Conservation (phyloP, 495 filamentous ascomycete species). For the Pyrenopolyporus hunteri region DNA sequence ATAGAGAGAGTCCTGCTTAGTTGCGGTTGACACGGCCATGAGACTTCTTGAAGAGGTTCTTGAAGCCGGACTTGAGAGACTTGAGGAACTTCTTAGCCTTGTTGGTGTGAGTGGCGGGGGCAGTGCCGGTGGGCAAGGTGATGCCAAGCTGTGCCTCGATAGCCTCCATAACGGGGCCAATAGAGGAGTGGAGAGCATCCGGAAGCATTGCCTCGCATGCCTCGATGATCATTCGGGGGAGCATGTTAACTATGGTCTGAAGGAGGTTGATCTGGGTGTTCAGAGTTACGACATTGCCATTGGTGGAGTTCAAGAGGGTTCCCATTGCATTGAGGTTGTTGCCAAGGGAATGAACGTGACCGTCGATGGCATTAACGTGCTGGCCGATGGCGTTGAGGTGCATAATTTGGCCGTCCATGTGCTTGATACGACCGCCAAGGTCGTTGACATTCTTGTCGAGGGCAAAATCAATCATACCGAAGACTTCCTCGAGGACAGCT, state of each 20-base stretch:
- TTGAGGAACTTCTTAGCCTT: slow-evolving; percentile 1
- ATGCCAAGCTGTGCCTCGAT: slow-evolving; percentile 4
- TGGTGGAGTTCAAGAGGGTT: slow-evolving; percentile 39
- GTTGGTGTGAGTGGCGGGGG: not conserved
- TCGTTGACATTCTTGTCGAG: not conserved
- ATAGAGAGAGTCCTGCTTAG: not conserved
- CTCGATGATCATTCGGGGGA: slow-evolving; percentile 31
- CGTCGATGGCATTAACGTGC: slow-evolving; percentile 39
- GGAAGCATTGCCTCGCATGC: slow-evolving; percentile 17
- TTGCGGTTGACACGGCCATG: not conserved
- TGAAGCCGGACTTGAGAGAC: not conserved
- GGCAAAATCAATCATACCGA: slow-evolving; percentile 27
- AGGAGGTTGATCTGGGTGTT: slow-evolving; percentile 27
- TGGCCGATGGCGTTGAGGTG: slow-evolving; percentile 37
- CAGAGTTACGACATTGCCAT: slow-evolving; percentile 33
- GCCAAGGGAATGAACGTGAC: slow-evolving; percentile 37
- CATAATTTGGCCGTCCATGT: slow-evolving; percentile 14
- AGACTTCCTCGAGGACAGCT: slow-evolving; percentile 32
- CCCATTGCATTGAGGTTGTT: slow-evolving; percentile 38
- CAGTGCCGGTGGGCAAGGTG: not conserved
- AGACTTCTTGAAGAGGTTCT: not conserved
- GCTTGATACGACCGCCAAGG: slow-evolving; percentile 1
- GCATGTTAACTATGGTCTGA: slow-evolving; percentile 37
- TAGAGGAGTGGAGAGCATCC: not conserved
- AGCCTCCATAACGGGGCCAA: slow-evolving; percentile 5